Evolutionary conservation across 2,329 filamentous ascomycete species (phyloP).

Genomic region (Pleomassaria siparia): DNA sequence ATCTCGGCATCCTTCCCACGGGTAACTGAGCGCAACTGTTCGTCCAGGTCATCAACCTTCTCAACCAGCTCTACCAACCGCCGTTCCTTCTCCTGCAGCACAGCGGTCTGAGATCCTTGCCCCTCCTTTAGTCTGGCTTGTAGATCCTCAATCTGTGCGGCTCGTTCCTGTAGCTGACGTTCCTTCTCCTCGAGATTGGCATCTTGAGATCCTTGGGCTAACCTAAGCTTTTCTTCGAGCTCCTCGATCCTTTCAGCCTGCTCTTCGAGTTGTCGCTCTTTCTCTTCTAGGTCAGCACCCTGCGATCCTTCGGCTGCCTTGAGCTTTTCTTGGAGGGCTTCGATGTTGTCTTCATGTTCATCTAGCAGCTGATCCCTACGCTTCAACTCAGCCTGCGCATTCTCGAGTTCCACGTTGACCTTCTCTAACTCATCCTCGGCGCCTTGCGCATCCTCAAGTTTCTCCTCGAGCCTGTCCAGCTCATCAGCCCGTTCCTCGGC

Average conservation of each 20-base stretch:
- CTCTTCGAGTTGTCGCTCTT: slow-evolving; percentile 32
- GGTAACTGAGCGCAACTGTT: slow-evolving; percentile 20
- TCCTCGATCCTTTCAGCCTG: slow-evolving; percentile 45
- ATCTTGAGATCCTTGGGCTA: slow-evolving; percentile 31
- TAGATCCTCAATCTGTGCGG: slow-evolving; percentile 39
- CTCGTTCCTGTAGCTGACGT: slow-evolving; percentile 32
- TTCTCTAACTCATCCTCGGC: slow-evolving; percentile 41
- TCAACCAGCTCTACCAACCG: slow-evolving; percentile 37
- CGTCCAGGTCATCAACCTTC: slow-evolving; percentile 37
- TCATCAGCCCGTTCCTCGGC: slow-evolving; percentile 47
- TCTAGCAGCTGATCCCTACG: slow-evolving; percentile 39
- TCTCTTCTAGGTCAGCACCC: slow-evolving; percentile 32
- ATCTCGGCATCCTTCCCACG: slow-evolving; percentile 47
- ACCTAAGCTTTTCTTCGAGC: slow-evolving; percentile 46
- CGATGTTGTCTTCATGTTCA: slow-evolving; percentile 41
- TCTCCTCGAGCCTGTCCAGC: slow-evolving; percentile 36
- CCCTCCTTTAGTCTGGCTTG: slow-evolving; percentile 31
- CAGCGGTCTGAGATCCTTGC: slow-evolving; percentile 24
- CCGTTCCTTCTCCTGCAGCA: slow-evolving; percentile 30
- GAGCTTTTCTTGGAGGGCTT: slow-evolving; percentile 26
- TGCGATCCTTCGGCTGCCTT: slow-evolving; percentile 37
- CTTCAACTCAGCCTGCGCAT: slow-evolving; percentile 36
- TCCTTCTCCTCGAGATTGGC: slow-evolving; percentile 29
- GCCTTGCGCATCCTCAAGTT: slow-evolving; percentile 33
- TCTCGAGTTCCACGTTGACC: slow-evolving; percentile 36